A percentile compares a stretch with the other conserved stretches of the same genome.
Evolutionary conservation across 768 basidiomycete genomes (phyloP).

Genomic region (Lactarius vividus): DNA sequence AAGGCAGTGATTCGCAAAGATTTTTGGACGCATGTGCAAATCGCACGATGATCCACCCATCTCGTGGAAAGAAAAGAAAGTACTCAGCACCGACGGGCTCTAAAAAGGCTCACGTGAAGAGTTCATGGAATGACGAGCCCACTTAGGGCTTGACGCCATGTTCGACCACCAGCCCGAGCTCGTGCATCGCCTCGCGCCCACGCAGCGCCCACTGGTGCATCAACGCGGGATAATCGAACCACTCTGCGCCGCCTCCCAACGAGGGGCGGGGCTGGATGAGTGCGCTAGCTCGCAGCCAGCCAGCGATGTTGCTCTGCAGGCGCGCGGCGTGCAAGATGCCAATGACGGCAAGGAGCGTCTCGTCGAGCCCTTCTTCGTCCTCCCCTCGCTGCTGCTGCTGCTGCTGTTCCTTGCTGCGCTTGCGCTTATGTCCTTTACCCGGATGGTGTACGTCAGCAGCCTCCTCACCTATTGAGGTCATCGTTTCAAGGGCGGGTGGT

Average conservation of each 20-base stretch:
- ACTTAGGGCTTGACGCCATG: slow-evolving; percentile 37
- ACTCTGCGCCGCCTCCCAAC: slow-evolving; percentile 31
- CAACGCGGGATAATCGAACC: slow-evolving; percentile 51
- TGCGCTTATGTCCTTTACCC: slow-evolving; percentile 8
- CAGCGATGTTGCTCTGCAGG: slow-evolving; percentile 59
- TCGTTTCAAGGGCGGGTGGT: slow-evolving; percentile 7
- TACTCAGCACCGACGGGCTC: neutral
- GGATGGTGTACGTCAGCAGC: slow-evolving; percentile 16
- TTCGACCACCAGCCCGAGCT: slow-evolving; percentile 45
- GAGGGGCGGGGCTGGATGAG: slow-evolving; percentile 35
- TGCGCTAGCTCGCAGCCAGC: slow-evolving; percentile 62
- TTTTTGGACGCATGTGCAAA: too few relatives aligned
- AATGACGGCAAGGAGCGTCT: slow-evolving; percentile 60
- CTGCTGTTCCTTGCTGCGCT: neutral
- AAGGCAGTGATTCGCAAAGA: too few relatives aligned
- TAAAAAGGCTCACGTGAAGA: neutral
- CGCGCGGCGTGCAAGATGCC: slow-evolving; percentile 63
- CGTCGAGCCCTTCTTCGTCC: slow-evolving; percentile 39
- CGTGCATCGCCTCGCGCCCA: slow-evolving; percentile 49
- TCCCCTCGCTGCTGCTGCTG: slow-evolving; percentile 10
- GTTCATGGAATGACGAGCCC: neutral
- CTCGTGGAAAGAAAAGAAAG: neutral
- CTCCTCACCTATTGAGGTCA: slow-evolving; percentile 7
- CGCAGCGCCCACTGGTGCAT: slow-evolving; percentile 50
- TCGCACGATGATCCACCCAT: neutral